Evolutionary conservation across 2,329 filamentous ascomycete genomes (phyloP).

Genomic region (Ceratocystis variospora): DNA sequence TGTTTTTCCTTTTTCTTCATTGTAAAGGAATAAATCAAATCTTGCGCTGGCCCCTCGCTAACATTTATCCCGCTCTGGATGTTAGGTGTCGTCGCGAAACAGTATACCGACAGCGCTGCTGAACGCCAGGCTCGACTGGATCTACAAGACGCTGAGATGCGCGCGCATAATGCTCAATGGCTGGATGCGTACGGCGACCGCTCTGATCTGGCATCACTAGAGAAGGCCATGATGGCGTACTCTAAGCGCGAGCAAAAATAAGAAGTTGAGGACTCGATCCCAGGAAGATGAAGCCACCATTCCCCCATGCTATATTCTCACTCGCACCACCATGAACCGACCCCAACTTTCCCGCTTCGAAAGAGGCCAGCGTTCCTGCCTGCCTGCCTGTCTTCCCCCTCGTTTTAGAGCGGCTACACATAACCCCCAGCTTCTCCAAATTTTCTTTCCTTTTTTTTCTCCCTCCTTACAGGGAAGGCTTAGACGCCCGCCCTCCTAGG

Average conservation of each 20-base stretch:
- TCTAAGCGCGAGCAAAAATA: conserved; percentile 24
- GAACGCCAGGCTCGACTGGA: conserved; percentile 25
- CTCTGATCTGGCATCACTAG: conserved; percentile 35
- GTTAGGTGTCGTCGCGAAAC: conserved; percentile 14
- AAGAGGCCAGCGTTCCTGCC: not conserved
- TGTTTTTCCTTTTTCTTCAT: not conserved
- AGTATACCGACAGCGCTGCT: conserved; percentile 8
- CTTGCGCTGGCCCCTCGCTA: not conserved
- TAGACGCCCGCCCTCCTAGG: not conserved
- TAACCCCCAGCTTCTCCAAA: not conserved
- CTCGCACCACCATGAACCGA: too few species aligned
- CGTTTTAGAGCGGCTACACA: not conserved
- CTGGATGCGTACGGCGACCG: conserved; percentile 39
- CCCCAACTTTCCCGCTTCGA: not conserved
- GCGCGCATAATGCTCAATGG: conserved; percentile 30
- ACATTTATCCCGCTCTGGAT: not conserved
- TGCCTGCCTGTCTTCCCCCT: not conserved
- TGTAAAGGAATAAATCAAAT: not conserved
- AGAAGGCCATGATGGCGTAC: conserved; percentile 36
- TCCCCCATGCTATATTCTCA: too few species aligned
- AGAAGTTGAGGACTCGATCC: not conserved
- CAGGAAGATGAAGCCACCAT: not conserved
- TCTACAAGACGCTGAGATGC: conserved; percentile 27
- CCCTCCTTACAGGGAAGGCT: not conserved
- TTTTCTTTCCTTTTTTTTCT: not conserved